These are phyloP conservation scores for Amanita thiersii DNA, from an alignment of 768 basidiomycete genomes.

Conservation along the genomic window DNA sequence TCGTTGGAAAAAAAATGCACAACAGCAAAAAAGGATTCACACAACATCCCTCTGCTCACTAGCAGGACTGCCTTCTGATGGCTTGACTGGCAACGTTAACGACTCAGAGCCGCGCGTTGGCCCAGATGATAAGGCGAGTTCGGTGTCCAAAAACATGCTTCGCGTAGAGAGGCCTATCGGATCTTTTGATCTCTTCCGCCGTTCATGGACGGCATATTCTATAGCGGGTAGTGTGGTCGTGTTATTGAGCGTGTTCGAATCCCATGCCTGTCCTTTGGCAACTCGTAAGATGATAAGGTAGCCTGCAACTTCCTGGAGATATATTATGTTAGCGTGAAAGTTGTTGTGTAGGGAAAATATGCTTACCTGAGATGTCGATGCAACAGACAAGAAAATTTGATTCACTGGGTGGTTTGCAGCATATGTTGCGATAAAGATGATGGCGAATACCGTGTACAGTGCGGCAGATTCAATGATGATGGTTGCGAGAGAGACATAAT, in stretches of 20 bases:
- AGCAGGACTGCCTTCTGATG: too few species aligned
- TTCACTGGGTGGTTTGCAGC: conserved; percentile 22
- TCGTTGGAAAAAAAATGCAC: too few species aligned
- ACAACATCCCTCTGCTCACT: too few species aligned
- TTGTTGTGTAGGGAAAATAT: conserved; percentile 10
- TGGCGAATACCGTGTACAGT: conserved; percentile 22
- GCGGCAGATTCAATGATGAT: conserved; percentile 30
- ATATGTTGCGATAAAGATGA: conserved; percentile 24
- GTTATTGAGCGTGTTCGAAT: conserved; percentile 15
- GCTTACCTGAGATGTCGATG: conserved; percentile 20
- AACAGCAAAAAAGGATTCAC: too few species aligned
- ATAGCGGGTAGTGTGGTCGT: background rate
- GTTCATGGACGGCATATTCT: background rate
- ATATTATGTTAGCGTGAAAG: conserved; percentile 16
- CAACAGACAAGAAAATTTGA: conserved; percentile 21
- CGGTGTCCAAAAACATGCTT: too few species aligned
- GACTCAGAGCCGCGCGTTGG: too few species aligned
- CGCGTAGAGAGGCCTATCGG: background rate
- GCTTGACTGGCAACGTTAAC: too few species aligned
- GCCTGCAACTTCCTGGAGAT: conserved; percentile 40
- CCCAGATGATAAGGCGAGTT: too few species aligned
- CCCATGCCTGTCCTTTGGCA: conserved; percentile 37
- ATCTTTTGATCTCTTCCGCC: background rate
- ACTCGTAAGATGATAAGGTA: conserved; percentile 42
- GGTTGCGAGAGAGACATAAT: conserved; percentile 22